A percentile compares a stretch with the other conserved stretches of the same genome.
phyloP scores from a whole-genome alignment of 345 rosid species.

The Viola odorata region DNA sequence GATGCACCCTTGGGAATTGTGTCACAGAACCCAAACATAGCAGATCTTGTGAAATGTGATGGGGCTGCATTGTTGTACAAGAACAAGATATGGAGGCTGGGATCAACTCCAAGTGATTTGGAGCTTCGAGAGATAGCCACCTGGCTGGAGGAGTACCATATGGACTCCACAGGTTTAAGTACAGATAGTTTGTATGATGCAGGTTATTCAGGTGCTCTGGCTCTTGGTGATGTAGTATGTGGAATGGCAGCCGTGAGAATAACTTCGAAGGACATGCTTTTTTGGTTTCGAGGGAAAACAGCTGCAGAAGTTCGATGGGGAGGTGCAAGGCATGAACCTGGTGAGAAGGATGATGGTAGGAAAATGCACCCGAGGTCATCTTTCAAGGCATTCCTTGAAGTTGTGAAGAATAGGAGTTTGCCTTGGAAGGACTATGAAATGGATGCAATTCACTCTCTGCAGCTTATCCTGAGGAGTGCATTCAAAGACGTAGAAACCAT shows the following conservation, averaged over 20 bases:
- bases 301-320: slow-evolving; percentile 92
- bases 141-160: slow-evolving; percentile 75
- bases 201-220: slow-evolving; percentile 66
- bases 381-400: slow-evolving; percentile 90
- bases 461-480: slow-evolving; percentile 82
- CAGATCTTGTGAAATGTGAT: slow-evolving; percentile 91
- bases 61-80: slow-evolving; percentile 87
- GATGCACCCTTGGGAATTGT: slow-evolving; percentile 91
- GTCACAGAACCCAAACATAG: slow-evolving; percentile 78
- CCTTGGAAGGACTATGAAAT: slow-evolving; percentile 97
- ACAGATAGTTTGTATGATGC: slow-evolving; percentile 92
- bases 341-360: slow-evolving; percentile 67
- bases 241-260: slow-evolving; percentile 98
- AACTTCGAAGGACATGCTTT: slow-evolving; percentile 60
- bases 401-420: slow-evolving; percentile 73
- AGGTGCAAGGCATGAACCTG: slow-evolving; percentile 86
- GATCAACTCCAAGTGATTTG: slow-evolving; percentile 61
- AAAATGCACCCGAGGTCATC: slow-evolving; percentile 97
- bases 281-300: slow-evolving; percentile 92
- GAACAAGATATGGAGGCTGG: slow-evolving; percentile 61
- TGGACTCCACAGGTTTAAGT: slow-evolving; percentile 91
- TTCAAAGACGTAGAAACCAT: slow-evolving; percentile 47
- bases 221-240: slow-evolving; percentile 71
- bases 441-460: slow-evolving; percentile 97
- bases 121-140: slow-evolving; percentile 63